Conservation (phyloP, 345 rosid genomes). For the Barbarea vulgaris region DNA sequence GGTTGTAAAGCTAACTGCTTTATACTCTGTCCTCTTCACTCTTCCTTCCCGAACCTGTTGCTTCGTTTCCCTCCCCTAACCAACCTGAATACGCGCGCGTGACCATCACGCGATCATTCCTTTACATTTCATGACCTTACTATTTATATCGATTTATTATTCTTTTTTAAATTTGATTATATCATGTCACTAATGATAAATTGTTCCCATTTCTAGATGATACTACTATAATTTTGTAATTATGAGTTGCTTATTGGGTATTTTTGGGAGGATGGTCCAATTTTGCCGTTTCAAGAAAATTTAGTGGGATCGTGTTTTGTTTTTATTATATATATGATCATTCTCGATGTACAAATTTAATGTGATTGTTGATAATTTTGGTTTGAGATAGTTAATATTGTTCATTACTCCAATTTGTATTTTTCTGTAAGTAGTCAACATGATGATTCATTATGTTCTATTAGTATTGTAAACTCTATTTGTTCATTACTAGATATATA, state of each 20-base stretch:
- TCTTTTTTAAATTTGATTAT: conserved; percentile 28
- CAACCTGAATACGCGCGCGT: conserved; percentile 27
- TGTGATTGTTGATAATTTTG: no score
- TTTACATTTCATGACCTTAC: conserved; percentile 22
- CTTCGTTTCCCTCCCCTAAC: conserved; percentile 30
- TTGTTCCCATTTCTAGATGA: conserved; percentile 6
- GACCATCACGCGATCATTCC: conserved; percentile 16
- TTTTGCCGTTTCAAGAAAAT: not conserved
- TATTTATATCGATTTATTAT: conserved; percentile 13
- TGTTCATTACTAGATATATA: not conserved
- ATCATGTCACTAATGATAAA: conserved; percentile 8
- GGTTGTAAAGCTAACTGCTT: conserved; percentile 53
- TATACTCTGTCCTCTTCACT: conserved; percentile 43
- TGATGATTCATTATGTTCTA: not conserved
- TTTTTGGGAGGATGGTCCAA: not conserved
- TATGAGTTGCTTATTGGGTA: not conserved
- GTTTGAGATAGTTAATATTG: no score
- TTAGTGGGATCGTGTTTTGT: conserved; percentile 3
- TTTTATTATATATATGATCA: not conserved
- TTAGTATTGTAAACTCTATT: not conserved
- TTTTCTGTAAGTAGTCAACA: not conserved
- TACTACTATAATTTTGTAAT: not conserved
- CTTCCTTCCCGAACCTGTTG: conserved; percentile 42
- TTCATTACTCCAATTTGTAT: not conserved
- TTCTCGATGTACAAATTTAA: no score